Base-by-base conservation (phyloP, 305 asterid genomes). In the Fraxinus angustifolia region DNA sequence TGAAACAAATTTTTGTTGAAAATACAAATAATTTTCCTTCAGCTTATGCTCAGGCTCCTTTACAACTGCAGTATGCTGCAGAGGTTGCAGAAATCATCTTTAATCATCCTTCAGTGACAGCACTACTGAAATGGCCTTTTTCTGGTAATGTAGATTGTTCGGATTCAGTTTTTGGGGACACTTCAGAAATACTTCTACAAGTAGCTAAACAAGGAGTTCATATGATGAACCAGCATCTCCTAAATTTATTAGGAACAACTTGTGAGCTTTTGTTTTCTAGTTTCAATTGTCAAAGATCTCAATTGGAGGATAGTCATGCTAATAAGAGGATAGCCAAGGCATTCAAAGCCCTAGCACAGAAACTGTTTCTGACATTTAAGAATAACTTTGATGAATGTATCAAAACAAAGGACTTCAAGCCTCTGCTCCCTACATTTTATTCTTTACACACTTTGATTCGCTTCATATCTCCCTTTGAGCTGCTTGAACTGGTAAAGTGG, bases 401-500 rank as follows among this genome's bases (percentile, higher is more conserved):
- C 83, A 83, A 87, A 73, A 79, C 87, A 67, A 75, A 75, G 87
- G 90, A 92, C 80, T 90, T 90, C 76, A 84, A 78, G 77, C 87
- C 91, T 79, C 82, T 94, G 68, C 80, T 92, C 82, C 94, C 96
- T 33, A 77, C 82, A 81, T 88, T 91, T 60, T 89, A 85, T 89
- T 93, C 90, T 85, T 85, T 96, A n/a, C 87, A 90, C 85, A 76
- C 86, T 75, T 84, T 92, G 83, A 84, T 84, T 77, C 84, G 82
- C 50, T 92, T 90, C 85, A 87, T 91, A 80, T 87, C 90, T 88
- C 97, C 98, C 80, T 88, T 88, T 88, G 95, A 91, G 89, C 87
- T 90, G 82, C 97, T 94, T 87, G 92, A 89, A 82, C 86, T 91
- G 89, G 96, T 90, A 83, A 77, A 88, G 83, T 91, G 97, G 96